Evolutionary conservation across 164 flowering plant species (phyloP), one percentile per base, ranked within the genome.

Genomic region (Akebia trifoliata): DNA sequence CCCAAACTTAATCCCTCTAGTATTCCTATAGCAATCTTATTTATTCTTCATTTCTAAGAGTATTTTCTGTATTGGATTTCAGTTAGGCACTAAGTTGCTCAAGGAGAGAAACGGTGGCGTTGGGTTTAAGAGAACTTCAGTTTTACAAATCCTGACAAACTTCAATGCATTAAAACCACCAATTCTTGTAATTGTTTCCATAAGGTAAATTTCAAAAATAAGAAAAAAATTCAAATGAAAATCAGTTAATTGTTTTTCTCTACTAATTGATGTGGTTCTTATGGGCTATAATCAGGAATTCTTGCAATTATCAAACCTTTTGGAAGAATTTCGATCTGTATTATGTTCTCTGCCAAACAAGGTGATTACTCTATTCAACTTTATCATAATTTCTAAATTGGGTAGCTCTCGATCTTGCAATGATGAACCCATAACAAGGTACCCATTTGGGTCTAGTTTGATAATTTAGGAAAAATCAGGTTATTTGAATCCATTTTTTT

Each of bases 211-310:
- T 45, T 4, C 35, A 8, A 60, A 30, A 49, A 37, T 18, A 18
- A 1, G 28, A 42, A 37, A 22, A 18, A 2, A 30, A 34, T 42
- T 38, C 10, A 14, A 26, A 28, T 37, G 28, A 8, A 10, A 47
- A 48, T n/a, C 12, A 7, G 0, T 24, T 21, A 10, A n/a, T 14
- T 10, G 4, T 10, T 20, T 8, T 43, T 28, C 18, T 34, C 8
- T 31, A 6, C 34, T 44, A 14, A 61, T 9, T 64, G 57, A 47
- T 48, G 20, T 22, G 32, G 22, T 50, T 55, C 12, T 51, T 54
- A 18, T 64, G 49, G 44, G 38, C 30, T 34, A 11, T 46, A 25
- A 62, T 11, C 61, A 56, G 69, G 66, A 38, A 45, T 60, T 44
- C 40, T 30, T 20, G 34, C 37, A 49, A n/a, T 36, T 32, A 29